A percentile compares a stretch with the other conserved stretches of the same genome.
These are phyloP conservation scores for Populus nigra DNA, from an alignment of 345 rosid species.

Conservation along the genomic window DNA sequence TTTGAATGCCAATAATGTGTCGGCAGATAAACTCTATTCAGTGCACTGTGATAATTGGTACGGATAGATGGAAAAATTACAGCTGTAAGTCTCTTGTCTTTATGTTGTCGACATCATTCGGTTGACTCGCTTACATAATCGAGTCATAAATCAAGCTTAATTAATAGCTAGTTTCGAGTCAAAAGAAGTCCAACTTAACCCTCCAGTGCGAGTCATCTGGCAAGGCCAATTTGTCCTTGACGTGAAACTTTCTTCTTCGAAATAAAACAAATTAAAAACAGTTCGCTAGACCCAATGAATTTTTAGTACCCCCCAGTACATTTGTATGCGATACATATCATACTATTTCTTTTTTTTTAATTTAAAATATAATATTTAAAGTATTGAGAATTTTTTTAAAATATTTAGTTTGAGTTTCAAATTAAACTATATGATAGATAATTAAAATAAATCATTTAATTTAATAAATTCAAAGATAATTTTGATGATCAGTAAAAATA, in stretches of 20 bases:
- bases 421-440: rapidly evolving
- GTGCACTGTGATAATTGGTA: neutral
- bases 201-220: neutral
- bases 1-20: neutral
- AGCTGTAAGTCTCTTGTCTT: neutral
- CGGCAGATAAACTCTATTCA: neutral
- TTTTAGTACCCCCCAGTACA: too few relatives aligned
- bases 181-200: neutral
- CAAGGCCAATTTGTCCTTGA: neutral
- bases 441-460: too few relatives aligned
- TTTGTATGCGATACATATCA: too few relatives aligned
- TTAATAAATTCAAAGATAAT: too few relatives aligned
- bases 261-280: too few relatives aligned
- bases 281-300: too few relatives aligned
- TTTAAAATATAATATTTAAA: too few relatives aligned
- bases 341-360: too few relatives aligned
- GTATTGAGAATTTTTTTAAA: too few relatives aligned
- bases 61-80: neutral
- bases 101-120: neutral
- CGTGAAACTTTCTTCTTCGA: neutral
- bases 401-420: too few relatives aligned
- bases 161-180: neutral
- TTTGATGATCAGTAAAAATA: rapidly evolving
- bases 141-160: neutral
- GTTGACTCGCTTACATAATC: neutral